These are phyloP conservation scores for Plasmodium cynomolgi DNA, from an alignment of 169 alveolate species.

Conservation along the genomic window DNA sequence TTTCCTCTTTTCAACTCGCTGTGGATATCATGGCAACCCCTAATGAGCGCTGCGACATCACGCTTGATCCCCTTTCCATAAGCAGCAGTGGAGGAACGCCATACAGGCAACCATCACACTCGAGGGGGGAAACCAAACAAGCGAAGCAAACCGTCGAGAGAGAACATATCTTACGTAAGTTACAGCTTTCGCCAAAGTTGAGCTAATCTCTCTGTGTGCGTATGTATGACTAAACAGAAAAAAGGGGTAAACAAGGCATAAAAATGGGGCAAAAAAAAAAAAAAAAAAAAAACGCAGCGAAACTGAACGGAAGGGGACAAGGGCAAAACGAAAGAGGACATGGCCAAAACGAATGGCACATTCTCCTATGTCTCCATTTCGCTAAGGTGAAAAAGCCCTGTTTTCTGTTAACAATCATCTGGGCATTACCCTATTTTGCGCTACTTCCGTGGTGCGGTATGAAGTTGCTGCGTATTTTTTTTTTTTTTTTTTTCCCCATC, in stretches of 20 bases:
- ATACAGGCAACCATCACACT: not conserved
- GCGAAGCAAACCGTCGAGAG: not conserved
- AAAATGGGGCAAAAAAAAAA: not conserved
- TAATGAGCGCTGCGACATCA: not conserved
- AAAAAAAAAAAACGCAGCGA: not conserved
- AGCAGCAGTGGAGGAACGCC: not conserved
- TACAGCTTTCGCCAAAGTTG: not conserved
- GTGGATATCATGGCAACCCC: not conserved
- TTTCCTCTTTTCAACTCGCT: not conserved
- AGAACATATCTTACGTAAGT: not conserved
- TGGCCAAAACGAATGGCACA: not conserved
- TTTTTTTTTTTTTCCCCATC: not conserved
- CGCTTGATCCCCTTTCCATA: not conserved
- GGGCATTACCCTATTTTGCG: not conserved
- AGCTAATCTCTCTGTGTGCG: not conserved
- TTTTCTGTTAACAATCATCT: not conserved
- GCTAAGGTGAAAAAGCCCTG: not conserved
- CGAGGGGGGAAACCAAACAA: not conserved
- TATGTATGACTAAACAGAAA: not conserved
- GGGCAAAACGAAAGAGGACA: not conserved
- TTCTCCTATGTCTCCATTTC: not conserved
- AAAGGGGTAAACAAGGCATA: not conserved
- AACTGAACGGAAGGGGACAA: not conserved
- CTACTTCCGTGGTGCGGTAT: not conserved
- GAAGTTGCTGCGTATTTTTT: not conserved